Evolutionary conservation across 148 eudicot species (phyloP), one percentile per base, ranked within the genome.

Genomic region (Chenopodium quinoa): DNA sequence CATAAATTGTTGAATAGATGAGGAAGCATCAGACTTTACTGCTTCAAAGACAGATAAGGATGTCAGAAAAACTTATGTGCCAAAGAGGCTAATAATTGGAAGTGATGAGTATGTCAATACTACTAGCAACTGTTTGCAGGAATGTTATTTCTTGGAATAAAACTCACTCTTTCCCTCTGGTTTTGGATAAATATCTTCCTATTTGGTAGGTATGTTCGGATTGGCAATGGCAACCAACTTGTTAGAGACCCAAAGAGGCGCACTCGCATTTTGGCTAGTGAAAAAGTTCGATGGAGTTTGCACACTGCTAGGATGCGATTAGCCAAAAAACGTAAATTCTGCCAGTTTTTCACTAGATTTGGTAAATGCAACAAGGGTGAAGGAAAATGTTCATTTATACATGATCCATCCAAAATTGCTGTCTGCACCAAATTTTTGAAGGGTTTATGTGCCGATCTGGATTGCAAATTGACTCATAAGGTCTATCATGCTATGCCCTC

Each of bases 281-380:
- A 96, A 89, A 96, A 91, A 82, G 93, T 96, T 68, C 86, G 98
- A 75, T 93, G 99, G 99, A 96, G 99, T 86, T 89, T 96, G 88
- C 98, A 93, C 76, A 96, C 97, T 78, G 99, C 94, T 66, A 90
- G 98, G 85, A 81, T 85, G 82, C 89, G 93, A 75, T 88, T 91
- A 90, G 95, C 95, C 81, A 92, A 88, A 85, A 96, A 92, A 86
- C 86, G 82, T 73, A 92, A 89, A 81, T 96, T 89, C 78, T 96
- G 99, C 81, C 98, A 91, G 84, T 96, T 96, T 82, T 96, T 93
- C 78, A 96, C 99, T 54, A 91, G 97, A 88, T 96, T 93, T 88
- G 99, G 99, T 70, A 91, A 89, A 85, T 96, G 99, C 86, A 91
- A 91, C 88, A 96, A 92, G 89, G 97, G 89, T 75, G 92, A 90